Evolutionary conservation across 2,329 filamentous ascomycete species (phyloP), one percentile per base, ranked within the genome.

Genomic region (Colletotrichum chlorophyti): DNA sequence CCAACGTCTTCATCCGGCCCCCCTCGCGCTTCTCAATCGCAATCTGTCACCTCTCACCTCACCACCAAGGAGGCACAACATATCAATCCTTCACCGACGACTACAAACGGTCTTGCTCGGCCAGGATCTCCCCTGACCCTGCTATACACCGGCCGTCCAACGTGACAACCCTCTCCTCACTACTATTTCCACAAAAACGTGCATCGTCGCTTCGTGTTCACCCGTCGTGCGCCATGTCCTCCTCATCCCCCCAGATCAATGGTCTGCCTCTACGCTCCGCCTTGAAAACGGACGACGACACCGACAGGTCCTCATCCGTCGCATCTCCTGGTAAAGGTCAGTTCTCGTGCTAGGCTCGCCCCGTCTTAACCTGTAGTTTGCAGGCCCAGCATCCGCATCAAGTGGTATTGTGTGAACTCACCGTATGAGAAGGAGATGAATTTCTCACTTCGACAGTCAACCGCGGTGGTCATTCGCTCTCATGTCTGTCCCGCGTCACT

Each of bases 201-300:
- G 19, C 24, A 0, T 17, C 37, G 26, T 21, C 26, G 26, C n/a
- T 14, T 21, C 40, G n/a, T 35, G 29, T 45, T n/a, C n/a, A 32
- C 29, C 42, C 8, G n/a, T 35, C 41, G 37, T n/a, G n/a, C 52
- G 41, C 29, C 53, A 64, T 59, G 58, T 61, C 62, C 4, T 55
- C 61, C 34, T 59, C 55, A 12, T 43, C 46, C 42, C 42, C 48
- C 34, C 60, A 57, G 32, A 17, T 37, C 42, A 53, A 53, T 32
- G 55, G 60, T 34, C 46, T 46, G 58, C 74, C 76, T 6, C 66
- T 79, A 49, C 75, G 75, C 42, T 79, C 77, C 32, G 77, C 75
- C 21, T 67, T 79, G 63, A 81, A 80, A 66, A 66, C 64, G 12
- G 78, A 81, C 26, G 75, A 77, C 47, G 77, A 79, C 42, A 65